These are phyloP conservation scores for Coccomyxa subellipsoidea DNA, from an alignment of 163 green algal genomes.

Conservation along the genomic window DNA sequence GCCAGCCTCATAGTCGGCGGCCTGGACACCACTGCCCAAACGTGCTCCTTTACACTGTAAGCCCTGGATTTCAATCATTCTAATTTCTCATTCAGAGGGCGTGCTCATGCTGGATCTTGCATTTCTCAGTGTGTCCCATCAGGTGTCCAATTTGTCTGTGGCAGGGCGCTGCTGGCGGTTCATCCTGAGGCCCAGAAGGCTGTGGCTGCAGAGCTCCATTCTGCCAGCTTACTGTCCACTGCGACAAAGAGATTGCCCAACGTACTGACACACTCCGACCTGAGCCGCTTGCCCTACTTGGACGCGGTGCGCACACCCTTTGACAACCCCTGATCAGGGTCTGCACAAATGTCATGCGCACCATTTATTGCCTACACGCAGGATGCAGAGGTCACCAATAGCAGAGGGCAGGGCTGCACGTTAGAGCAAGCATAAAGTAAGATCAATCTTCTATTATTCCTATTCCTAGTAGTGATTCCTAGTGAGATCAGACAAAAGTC, in stretches of 20 bases:
- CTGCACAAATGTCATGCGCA: no score
- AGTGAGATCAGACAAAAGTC: no score
- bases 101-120: no score
- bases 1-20: background rate
- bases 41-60: slow-evolving; percentile 5
- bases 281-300: slow-evolving; percentile 1
- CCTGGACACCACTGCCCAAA: slow-evolving; percentile 4
- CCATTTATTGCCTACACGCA: no score
- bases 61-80: background rate
- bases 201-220: background rate
- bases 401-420: no score
- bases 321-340: no score
- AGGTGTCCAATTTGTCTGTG: no score
- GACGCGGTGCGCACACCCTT: slow-evolving; percentile 1
- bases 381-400: no score
- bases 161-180: background rate
- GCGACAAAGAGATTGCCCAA: background rate
- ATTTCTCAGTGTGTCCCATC: no score
- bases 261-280: background rate
- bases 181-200: background rate
- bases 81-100: background rate
- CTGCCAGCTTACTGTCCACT: background rate
- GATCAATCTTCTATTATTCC: no score
- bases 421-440: no score
- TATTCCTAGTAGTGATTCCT: no score